Base-by-base conservation (phyloP, 768 basidiomycete genomes). In the Trametes meyenii region DNA sequence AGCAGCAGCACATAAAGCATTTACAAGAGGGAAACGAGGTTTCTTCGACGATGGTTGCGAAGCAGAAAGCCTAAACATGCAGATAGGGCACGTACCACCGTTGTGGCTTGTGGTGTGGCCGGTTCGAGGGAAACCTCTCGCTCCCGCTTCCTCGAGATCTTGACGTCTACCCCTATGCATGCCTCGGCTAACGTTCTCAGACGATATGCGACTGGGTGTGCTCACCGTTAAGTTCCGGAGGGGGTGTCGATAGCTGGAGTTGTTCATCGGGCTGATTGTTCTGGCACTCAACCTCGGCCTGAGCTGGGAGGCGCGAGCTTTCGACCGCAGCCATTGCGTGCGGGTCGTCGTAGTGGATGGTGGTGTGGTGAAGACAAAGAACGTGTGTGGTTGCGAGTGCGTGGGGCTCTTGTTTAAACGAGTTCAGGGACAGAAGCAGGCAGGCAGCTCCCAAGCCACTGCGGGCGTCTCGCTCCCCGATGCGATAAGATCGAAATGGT, bases 91-190 rank as follows among this genome's bases (percentile, higher is more conserved):
- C 60, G 72, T 77, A 75, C 75, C 55, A 62, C 53, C 36, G 69
- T 66, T 44, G 69, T 63, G 16, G 73, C 70, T 57, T 72, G 71
- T 0, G 77, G 75, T 21, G 77, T 77, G 5, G 72, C 69, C 60
- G 90, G 89, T 72, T 93, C 90, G 36, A 88, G 74, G 26, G 90
- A 93, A 23, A 87, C 84, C 73, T 92, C 90, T 38, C 90, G 79
- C 73, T 90, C 89, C 64, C 90, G 81, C 74, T 93, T 93, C 72
- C 82, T 82, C 23, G 88, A 85, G 48, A 78, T 72, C 63, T 78
- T 84, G 66, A 79, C 72, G 53, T 77, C 76, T 76, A 38, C n/a
- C 8, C 62, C 57, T 54, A 40, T 2, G 26, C n/a, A n/a, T 4
- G 23, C n/a, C 36, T 63, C 39, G 52, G 38, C 21, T 33, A 3